Conservation (phyloP, 2,329 filamentous ascomycete species). For the Penicillium thymicola region DNA sequence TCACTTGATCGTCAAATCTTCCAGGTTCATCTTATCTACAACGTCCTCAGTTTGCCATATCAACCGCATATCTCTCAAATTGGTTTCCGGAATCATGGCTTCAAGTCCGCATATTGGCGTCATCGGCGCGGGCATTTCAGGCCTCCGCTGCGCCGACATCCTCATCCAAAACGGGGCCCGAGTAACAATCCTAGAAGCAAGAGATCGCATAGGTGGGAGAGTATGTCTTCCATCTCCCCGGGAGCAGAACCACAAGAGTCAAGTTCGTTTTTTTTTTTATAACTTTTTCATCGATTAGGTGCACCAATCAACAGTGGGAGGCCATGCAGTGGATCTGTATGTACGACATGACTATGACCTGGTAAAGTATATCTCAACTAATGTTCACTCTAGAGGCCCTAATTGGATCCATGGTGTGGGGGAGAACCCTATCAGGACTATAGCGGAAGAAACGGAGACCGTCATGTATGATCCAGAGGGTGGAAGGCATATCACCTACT, state of each 20-base stretch:
- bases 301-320: conserved; percentile 47
- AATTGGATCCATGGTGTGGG: conserved; percentile 65
- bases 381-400: conserved; percentile 48
- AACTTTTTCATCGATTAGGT: conserved; percentile 38
- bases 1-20: not conserved
- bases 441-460: conserved; percentile 55
- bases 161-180: conserved; percentile 53
- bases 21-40: not conserved
- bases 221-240: conserved; percentile 35
- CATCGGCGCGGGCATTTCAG: conserved; percentile 59
- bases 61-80: not conserved
- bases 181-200: conserved; percentile 60
- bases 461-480: conserved; percentile 52
- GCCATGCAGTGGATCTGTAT: conserved; percentile 57
- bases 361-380: not conserved
- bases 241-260: not conserved
- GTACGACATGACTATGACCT: conserved; percentile 16
- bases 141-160: conserved; percentile 58
- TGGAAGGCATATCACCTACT: conserved; percentile 46
- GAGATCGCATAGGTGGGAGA: conserved; percentile 57
- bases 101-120: conserved; percentile 53
- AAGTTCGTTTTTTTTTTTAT: not conserved
- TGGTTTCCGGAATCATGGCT: conserved; percentile 22
- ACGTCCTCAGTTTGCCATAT: not conserved
- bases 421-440: conserved; percentile 56